Base-by-base conservation (phyloP, 805 yeast genomes). In the Candida easanensis region DNA sequence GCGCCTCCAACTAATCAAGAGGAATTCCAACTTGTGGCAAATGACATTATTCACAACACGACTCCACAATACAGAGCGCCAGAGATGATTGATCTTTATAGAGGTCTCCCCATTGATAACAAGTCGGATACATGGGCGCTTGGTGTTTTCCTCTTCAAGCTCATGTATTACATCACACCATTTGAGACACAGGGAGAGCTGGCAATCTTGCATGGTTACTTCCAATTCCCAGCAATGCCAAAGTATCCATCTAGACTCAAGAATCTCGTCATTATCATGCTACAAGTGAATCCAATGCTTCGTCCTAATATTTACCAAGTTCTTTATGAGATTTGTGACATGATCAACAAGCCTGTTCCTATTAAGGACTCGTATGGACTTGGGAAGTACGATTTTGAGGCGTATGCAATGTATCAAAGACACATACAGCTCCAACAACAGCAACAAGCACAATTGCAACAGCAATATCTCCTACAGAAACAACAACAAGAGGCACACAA, bases 61-160 rank as follows among this genome's bases (percentile, higher is more conserved):
- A 91, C 99, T 4, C 96, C 96, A 14, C 99, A 93, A 63, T 91
- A 91, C 61, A 72, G 99, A 50, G 74, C 95, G 0, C 99, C 99
- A 0, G 99, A 91, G 61, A 93, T 91, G 98, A 78, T 91, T 44
- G 97, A 91, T 64, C 72, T 90, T 20, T 83, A 84, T 60, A 71
- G 88, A 36, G 86, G 89, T 6, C 68, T 80, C 36, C 93, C 97
- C 2, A 85, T 91, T 32, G 93, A 91, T 63, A 95, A 90, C 56
- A 88, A 88, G 63, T 75, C 91, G 7, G 99, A 91, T 65, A 86
- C 91, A 37, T 91, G 99, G 99, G 99, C 99, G 0, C 68, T 91
- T 37, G 99, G 99, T 10, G 83, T 93, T 25, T 87, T 93, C 49
- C 70, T 93, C 39, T 91, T 87, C 70, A 91, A 91, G 61, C 70